Evolutionary conservation across 306 rosid species (phyloP).

Genomic region (Fragaria vesca): DNA sequence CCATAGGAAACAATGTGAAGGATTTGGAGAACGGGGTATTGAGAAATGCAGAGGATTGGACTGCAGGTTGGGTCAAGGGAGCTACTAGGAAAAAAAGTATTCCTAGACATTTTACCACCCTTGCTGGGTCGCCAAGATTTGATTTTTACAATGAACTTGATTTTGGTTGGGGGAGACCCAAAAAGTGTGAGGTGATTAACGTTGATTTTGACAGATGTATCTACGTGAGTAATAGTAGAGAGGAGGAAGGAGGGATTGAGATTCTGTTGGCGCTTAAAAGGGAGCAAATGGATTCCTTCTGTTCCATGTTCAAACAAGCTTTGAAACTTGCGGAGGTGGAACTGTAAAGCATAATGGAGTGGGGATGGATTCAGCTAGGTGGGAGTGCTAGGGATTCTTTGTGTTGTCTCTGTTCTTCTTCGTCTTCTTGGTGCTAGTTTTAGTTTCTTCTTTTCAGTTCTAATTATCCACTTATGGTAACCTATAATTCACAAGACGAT

Average conservation of each 20-base stretch:
- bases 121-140: neutral
- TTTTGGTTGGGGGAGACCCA: slow-evolving; percentile 3
- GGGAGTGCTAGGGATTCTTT: neutral
- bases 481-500: too few relatives aligned
- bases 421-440: too few relatives aligned
- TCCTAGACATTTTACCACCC: neutral
- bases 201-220: neutral
- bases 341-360: neutral
- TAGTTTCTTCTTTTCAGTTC: too few relatives aligned
- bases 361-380: neutral
- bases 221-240: neutral
- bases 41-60: neutral
- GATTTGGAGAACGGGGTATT: neutral
- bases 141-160: neutral
- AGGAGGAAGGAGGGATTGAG: neutral
- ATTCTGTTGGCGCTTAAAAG: neutral
- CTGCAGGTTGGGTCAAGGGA: neutral
- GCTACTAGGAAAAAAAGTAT: neutral
- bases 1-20: neutral
- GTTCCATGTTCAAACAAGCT: neutral
- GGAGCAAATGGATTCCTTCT: neutral
- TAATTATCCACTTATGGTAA: too few relatives aligned
- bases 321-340: neutral
- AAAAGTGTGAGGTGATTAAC: neutral
- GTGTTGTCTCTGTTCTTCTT: neutral